Percentiles rank a stretch among this genome's conserved stretches.
Conservation (phyloP, 2,329 filamentous ascomycete genomes). For the Ustulina deusta region DNA sequence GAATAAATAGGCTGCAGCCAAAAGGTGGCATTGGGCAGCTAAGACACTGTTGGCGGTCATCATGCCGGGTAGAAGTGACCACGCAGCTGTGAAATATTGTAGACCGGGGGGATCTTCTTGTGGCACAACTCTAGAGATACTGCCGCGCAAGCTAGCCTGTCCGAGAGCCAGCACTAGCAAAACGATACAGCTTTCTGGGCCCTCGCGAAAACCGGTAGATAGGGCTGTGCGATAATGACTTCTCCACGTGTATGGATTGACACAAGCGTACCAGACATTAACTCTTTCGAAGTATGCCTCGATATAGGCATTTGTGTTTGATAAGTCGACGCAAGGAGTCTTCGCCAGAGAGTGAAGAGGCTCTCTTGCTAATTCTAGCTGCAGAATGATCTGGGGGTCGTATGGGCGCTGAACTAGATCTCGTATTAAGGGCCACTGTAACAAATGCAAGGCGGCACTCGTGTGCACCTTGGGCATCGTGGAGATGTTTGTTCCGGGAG, state of each 20-base stretch:
- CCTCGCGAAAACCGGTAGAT: slow-evolving; percentile 80
- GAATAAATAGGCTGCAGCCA: slow-evolving; percentile 85
- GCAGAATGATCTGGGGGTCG: slow-evolving; percentile 83
- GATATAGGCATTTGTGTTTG: slow-evolving; percentile 79
- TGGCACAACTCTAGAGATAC: slow-evolving; percentile 77
- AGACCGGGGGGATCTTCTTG: slow-evolving; percentile 80
- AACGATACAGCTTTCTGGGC: slow-evolving; percentile 85
- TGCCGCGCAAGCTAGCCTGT: slow-evolving; percentile 79
- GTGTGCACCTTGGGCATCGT: slow-evolving; percentile 89
- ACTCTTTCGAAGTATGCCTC: slow-evolving; percentile 84
- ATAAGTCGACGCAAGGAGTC: slow-evolving; percentile 75
- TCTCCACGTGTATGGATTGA: slow-evolving; percentile 84
- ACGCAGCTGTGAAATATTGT: slow-evolving; percentile 84
- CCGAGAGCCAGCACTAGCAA: slow-evolving; percentile 82
- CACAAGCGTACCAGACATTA: slow-evolving; percentile 87
- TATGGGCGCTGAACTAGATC: slow-evolving; percentile 82
- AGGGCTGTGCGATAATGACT: slow-evolving; percentile 80
- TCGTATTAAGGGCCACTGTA: slow-evolving; percentile 84
- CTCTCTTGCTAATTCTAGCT: slow-evolving; percentile 83
- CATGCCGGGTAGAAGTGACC: slow-evolving; percentile 79
- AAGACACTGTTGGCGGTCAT: slow-evolving; percentile 84
- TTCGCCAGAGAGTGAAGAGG: slow-evolving; percentile 76
- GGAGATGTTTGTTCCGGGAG: slow-evolving; percentile 74
- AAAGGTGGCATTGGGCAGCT: slow-evolving; percentile 82
- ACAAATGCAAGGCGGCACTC: slow-evolving; percentile 80